Base-by-base conservation (phyloP, 2,329 filamentous ascomycete genomes). In the Bipolaris victoriae region DNA sequence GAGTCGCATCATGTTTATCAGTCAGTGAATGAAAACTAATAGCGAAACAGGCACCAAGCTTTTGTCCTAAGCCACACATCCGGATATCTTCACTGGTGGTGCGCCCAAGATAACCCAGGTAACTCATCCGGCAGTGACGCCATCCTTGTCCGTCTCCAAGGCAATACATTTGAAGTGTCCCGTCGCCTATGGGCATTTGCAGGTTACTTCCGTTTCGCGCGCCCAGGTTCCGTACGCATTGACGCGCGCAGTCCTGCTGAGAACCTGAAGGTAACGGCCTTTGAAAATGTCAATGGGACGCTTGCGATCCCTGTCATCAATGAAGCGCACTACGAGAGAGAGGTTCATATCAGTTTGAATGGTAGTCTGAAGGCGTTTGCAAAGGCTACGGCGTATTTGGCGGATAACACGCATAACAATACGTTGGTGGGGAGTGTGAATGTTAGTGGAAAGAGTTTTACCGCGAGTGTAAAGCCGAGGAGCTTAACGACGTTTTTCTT, bases 41-140 rank as follows among this genome's bases (percentile, higher is more conserved):
- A 79, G 77, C 10, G 70, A 18, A 7, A 5, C 6, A 58, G 55
- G 50, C 55, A 58, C 5, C 45, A 58, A 46, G 55, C 55, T 5
- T 58, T 58, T 11, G 51, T 55, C 3, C 49, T 50, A 20, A 58
- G 55, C 22, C 40, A 50, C 35, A 58, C 55, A 16, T 81, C 79
- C 7, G 83, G 77, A 0, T 84, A 83, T 61, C 72, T 85, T 2
- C 84, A 83, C 70, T 85, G 82, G 83, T 66, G 81, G 81, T 40
- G 65, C 55, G 18, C 71, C 70, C 31, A 73, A 68, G 52, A 73
- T 68, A 45, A 72, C 71, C 20, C 67, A 56, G 37, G 73, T 64
- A 66, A 63, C 57, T 51, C 65, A 41, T 33, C 69, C 65, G 48
- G 65, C 18, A 51, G 46, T 35, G 55, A 58, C 11, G 55, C 55